These are phyloP conservation scores for Colletotrichum paranaense DNA, from an alignment of 2,329 filamentous ascomycete genomes.

Conservation along the genomic window DNA sequence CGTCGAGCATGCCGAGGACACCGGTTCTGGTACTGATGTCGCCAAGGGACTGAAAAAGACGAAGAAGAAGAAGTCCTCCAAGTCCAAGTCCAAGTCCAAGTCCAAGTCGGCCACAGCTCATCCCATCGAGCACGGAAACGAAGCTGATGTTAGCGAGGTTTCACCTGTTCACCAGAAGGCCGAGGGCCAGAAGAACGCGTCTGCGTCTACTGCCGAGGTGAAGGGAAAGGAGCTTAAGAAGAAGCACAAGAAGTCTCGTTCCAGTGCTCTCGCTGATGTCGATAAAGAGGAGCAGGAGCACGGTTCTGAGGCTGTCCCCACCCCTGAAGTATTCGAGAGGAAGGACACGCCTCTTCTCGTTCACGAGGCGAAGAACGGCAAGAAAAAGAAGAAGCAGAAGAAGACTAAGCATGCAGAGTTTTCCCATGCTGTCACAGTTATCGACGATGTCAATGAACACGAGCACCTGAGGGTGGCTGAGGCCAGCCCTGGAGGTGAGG, in stretches of 20 bases:
- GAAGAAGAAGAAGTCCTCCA: neutral
- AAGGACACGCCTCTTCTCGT: neutral
- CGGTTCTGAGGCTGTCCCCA: neutral
- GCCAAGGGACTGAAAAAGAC: neutral
- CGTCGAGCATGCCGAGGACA: neutral
- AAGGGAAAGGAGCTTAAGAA: neutral
- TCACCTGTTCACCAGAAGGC: neutral
- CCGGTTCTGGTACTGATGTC: neutral
- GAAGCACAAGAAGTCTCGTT: neutral
- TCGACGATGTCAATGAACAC: neutral
- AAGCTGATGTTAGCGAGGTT: no score
- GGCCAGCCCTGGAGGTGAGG: neutral
- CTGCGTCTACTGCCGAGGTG: neutral
- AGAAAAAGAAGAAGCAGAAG: neutral
- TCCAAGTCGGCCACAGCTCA: neutral
- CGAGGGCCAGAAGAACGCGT: neutral
- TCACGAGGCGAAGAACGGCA: neutral
- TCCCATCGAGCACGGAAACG: neutral
- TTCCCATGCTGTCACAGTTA: neutral
- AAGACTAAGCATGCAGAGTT: neutral
- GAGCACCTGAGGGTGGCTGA: neutral
- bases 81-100: no score
- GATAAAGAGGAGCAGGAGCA: neutral
- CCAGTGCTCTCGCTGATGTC: neutral
- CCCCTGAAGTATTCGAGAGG: neutral